Conservation (phyloP, 768 basidiomycete species). For the Boletellus sp. region DNA sequence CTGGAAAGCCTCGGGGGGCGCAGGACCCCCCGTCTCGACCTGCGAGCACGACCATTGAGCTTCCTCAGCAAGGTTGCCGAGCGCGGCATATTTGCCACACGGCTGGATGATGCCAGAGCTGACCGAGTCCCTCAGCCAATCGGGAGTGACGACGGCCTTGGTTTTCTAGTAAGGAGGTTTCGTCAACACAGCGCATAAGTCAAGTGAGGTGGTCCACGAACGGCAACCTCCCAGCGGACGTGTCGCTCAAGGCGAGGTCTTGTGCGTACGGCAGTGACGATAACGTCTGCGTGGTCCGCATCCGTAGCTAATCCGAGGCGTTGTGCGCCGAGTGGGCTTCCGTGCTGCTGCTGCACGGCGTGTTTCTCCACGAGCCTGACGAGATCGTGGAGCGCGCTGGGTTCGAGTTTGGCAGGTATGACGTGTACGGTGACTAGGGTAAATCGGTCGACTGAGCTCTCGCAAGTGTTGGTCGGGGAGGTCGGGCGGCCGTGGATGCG, state of each 20-base stretch:
- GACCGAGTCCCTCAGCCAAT: conserved; percentile 66
- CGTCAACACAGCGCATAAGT: neutral
- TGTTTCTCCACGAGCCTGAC: conserved; percentile 22
- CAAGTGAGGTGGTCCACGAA: conserved; percentile 34
- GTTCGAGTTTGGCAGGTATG: conserved; percentile 31
- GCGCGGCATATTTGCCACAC: conserved; percentile 54
- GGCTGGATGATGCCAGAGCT: conserved; percentile 42
- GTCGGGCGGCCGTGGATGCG: neutral
- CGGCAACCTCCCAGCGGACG: conserved; percentile 59
- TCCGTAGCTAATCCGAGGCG: conserved; percentile 37
- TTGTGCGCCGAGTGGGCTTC: neutral
- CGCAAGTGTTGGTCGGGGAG: conserved; percentile 6
- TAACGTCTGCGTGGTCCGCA: conserved; percentile 52
- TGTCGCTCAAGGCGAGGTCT: conserved; percentile 67
- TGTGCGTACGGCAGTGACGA: conserved; percentile 67
- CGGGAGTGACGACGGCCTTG: conserved; percentile 65
- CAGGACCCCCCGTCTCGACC: neutral
- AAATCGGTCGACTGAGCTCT: conserved; percentile 4
- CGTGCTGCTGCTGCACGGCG: neutral
- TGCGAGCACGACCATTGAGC: conserved; percentile 45
- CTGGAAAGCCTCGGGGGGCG: neutral
- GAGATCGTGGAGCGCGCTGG: conserved; percentile 22
- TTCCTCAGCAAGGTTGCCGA: conserved; percentile 47
- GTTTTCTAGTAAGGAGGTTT: conserved; percentile 41
- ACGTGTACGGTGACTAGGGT: conserved; percentile 28